These are phyloP conservation scores for Leucosporidium yakuticum DNA, from an alignment of 768 basidiomycete genomes.

Conservation along the genomic window DNA sequence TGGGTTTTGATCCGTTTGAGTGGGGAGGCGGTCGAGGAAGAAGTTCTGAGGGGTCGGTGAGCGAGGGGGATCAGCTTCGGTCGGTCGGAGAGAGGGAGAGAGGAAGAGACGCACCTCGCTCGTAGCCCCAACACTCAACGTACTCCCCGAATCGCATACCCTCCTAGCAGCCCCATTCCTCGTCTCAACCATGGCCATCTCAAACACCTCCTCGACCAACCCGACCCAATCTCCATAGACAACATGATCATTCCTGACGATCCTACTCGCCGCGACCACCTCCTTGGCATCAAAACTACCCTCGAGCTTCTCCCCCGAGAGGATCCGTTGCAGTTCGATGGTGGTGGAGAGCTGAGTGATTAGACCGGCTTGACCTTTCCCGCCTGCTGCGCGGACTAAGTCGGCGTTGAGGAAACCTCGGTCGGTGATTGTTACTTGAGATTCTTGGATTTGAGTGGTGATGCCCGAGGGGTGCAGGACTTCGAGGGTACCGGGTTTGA, in stretches of 20 bases:
- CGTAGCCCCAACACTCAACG: conserved; percentile 20
- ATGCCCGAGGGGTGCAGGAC: conserved; percentile 23
- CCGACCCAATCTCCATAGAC: conserved; percentile 27
- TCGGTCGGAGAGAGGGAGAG: not conserved
- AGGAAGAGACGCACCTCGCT: conserved; percentile 10
- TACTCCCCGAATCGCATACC: conserved; percentile 23
- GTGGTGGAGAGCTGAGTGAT: conserved; percentile 9
- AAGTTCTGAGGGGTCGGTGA: not conserved
- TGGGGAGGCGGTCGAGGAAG: not conserved
- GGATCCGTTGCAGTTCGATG: conserved; percentile 18
- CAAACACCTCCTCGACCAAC: conserved; percentile 34
- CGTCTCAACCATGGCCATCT: conserved; percentile 33
- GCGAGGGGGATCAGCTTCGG: not conserved
- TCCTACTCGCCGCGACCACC: conserved; percentile 14
- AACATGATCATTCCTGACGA: conserved; percentile 30
- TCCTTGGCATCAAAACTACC: conserved; percentile 8
- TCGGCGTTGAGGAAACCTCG: conserved; percentile 30
- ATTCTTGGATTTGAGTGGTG: conserved; percentile 12
- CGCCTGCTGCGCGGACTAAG: conserved; percentile 10
- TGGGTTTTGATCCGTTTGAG: not conserved
- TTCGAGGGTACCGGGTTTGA: conserved; percentile 25
- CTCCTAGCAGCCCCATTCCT: conserved; percentile 10
- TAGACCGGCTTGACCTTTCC: conserved; percentile 14
- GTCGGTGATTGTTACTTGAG: conserved; percentile 8
- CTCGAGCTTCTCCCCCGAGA: conserved; percentile 11